Conservation (phyloP, 257 asterid genomes). For the Jasminum sambac region DNA sequence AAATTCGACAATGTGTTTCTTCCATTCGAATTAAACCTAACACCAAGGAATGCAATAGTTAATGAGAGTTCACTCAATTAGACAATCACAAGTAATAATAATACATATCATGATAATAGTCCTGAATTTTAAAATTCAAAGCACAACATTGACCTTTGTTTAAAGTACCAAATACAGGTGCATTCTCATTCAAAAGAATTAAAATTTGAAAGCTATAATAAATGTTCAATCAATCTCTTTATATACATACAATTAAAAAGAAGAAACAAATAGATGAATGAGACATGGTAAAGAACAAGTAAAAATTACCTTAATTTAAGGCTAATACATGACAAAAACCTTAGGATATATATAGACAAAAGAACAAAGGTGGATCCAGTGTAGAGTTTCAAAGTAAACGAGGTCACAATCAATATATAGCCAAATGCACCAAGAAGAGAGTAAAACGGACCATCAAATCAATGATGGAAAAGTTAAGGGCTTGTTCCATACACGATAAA, state of each 20-base stretch:
- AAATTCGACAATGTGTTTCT: slow-evolving; percentile 29
- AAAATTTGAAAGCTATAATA: slow-evolving; percentile 10
- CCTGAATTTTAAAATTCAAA: not conserved
- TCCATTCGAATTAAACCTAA: slow-evolving; percentile 30
- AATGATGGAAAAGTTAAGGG: not conserved
- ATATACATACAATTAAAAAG: not conserved
- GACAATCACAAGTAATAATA: slow-evolving; percentile 31
- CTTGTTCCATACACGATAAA: too few species aligned
- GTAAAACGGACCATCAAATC: slow-evolving; percentile 15
- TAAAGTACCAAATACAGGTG: too few species aligned
- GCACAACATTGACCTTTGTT: too few species aligned
- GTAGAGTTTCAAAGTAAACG: slow-evolving; percentile 9
- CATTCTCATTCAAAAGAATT: too few species aligned
- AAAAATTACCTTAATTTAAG: too few species aligned
- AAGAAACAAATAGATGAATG: slow-evolving; percentile 1
- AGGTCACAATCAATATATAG: slow-evolving; percentile 11
- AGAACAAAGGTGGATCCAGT: slow-evolving; percentile 17
- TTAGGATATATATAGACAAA: slow-evolving; percentile 37
- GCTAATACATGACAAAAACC: slow-evolving; percentile 40
- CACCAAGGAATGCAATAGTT: slow-evolving; percentile 18
- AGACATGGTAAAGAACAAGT: slow-evolving; percentile 1
- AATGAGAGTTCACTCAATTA: not conserved
- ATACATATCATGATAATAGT: slow-evolving; percentile 1
- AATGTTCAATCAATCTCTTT: not conserved
- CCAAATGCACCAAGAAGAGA: slow-evolving; percentile 11